These are phyloP conservation scores for Naganishia vishniacii DNA, from an alignment of 768 basidiomycete species.

Conservation along the genomic window DNA sequence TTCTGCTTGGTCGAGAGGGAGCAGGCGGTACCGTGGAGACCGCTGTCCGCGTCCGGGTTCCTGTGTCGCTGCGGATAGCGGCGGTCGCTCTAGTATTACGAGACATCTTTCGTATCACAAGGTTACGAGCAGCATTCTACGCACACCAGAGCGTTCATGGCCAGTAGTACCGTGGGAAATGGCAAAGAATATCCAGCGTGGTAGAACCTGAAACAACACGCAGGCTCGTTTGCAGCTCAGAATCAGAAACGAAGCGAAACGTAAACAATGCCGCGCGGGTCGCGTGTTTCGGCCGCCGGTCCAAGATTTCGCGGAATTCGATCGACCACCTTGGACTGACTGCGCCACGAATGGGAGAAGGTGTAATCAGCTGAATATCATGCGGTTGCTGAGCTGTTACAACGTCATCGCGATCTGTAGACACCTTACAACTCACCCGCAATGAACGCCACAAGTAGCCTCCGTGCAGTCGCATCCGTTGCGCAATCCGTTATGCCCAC, in stretches of 20 bases:
- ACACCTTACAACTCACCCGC: background rate
- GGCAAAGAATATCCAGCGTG: background rate
- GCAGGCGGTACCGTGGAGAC: background rate
- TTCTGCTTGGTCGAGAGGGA: conserved; percentile 4
- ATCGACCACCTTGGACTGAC: too few species aligned
- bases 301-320: too few species aligned
- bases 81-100: background rate
- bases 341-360: too few species aligned
- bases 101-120: background rate
- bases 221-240: too few species aligned
- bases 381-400: too few species aligned
- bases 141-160: too few species aligned
- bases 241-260: too few species aligned
- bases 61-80: background rate
- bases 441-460: background rate
- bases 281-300: too few species aligned
- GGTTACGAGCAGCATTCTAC: background rate
- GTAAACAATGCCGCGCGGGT: too few species aligned
- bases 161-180: too few species aligned
- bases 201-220: background rate
- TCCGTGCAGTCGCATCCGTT: background rate
- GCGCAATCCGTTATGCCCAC: conserved; percentile 1
- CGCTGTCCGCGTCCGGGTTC: background rate
- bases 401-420: too few species aligned
- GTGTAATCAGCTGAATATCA: too few species aligned